Percentiles rank a stretch among this genome's conserved stretches.
Conservation (phyloP, 345 rosid genomes). For the Triadica sebifera region DNA sequence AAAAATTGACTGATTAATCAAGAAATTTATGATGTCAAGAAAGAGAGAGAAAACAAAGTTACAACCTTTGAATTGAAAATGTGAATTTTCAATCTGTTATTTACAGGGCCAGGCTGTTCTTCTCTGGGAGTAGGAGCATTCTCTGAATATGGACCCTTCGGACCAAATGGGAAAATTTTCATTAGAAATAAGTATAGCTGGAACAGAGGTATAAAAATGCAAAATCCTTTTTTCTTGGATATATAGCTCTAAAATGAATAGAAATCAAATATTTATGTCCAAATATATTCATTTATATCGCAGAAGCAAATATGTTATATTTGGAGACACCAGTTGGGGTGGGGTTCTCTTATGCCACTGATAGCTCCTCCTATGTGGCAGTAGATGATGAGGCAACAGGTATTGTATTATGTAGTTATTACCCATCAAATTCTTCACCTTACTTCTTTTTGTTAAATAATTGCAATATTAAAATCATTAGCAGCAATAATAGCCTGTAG, state of each 20-base stretch:
- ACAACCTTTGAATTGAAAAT: background rate
- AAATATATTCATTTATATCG: constrained; percentile 15
- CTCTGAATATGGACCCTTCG: constrained; percentile 93
- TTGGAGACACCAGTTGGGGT: constrained; percentile 93
- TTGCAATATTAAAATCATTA: background rate
- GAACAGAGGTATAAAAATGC: constrained; percentile 61
- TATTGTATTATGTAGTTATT: background rate
- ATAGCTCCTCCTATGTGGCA: constrained; percentile 57
- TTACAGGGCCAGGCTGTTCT: constrained; percentile 90
- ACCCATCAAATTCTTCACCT: constrained; percentile 5
- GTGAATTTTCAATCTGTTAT: background rate
- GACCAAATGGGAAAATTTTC: constrained; percentile 71
- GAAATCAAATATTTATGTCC: background rate
- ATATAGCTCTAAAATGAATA: background rate
- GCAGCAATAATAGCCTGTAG: background rate
- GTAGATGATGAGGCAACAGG: constrained; percentile 51
- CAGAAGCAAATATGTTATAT: constrained; percentile 95
- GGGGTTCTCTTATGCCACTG: constrained; percentile 86
- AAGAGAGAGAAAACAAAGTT: background rate
- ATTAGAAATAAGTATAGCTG: constrained; percentile 83
- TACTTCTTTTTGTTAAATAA: constrained; percentile 9
- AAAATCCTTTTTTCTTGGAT: background rate
- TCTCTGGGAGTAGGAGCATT: constrained; percentile 97
- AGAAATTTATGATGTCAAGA: background rate
- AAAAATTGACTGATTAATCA: too few species aligned